Evolutionary conservation across 1,139 yeast genomes (phyloP), one percentile per base, ranked within the genome.

Genomic region (Geotrichum histeridarum): DNA sequence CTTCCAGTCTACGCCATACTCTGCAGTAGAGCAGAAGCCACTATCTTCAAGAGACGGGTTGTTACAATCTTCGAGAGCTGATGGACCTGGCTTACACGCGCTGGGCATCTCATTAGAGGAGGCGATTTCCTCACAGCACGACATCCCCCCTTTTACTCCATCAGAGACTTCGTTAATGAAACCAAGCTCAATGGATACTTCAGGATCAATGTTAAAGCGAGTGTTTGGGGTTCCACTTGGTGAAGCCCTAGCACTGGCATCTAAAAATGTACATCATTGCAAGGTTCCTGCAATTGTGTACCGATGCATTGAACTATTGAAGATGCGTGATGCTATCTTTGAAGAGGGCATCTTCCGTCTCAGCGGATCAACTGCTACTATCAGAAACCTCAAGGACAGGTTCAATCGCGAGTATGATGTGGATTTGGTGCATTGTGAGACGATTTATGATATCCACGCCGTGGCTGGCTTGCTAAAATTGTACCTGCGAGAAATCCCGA

Each of bases 271-370:
- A 31, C 63, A 65, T 33, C 70, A 66, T 8, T 63, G 66, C 15
- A 64, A 63, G 18, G 80, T 93, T 8, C 98, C 99, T 1, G 82
- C 93, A 46, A 81, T 93, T 9, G 80, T 89, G 27, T 86, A 73
- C 64, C 74, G 96, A 57, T 89, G 96, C 64, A 68, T 93, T 45
- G 88, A 83, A 57, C 86, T 78, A 61, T 74, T 93, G 50, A 77
- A 79, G 53, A 77, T 75, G 48, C 79, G 84, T 27, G 83, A 86
- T 12, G 96, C 95, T 0, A 75, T 86, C 18, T 80, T 80, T 59
- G 95, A 89, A 68, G 96, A 91, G 66, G 99, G 99, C 3, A 80
- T 93, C 1, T 93, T 93, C 73, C 77, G 99, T 59, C 74, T 91
- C 54, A 88, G 94, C 68, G 99, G 99, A 1, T 86, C 96, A 33